Conservation (phyloP, 2,329 filamentous ascomycete genomes). For the Aspergillus sp. region DNA sequence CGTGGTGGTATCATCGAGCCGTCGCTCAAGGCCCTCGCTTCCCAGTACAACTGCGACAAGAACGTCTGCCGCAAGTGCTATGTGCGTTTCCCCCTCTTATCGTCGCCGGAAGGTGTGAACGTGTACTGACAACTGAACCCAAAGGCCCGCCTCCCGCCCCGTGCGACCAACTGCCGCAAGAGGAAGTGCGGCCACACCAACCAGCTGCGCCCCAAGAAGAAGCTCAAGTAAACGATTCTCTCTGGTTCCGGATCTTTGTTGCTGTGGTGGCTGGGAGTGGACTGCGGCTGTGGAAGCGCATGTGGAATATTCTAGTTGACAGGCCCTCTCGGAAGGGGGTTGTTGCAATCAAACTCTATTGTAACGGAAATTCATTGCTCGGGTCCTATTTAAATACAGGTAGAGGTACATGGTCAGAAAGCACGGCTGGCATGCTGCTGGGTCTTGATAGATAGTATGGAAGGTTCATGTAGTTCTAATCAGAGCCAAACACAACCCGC, state of each 20-base stretch:
- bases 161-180: slow-evolving; percentile 99
- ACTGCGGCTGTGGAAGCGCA: slow-evolving; percentile 26
- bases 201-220: slow-evolving; percentile 99
- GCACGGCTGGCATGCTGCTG: neutral
- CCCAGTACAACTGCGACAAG: slow-evolving; percentile 99
- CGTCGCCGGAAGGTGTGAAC: neutral
- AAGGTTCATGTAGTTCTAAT: no score
- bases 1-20: slow-evolving; percentile 99
- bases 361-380: slow-evolving; percentile 20
- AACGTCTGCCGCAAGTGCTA: slow-evolving; percentile 99
- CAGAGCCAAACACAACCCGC: slow-evolving; percentile 1
- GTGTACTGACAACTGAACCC: slow-evolving; percentile 1
- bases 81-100: slow-evolving; percentile 48
- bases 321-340: slow-evolving; percentile 21
- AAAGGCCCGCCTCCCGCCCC: slow-evolving; percentile 75
- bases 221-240: slow-evolving; percentile 68
- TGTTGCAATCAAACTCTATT: slow-evolving; percentile 28
- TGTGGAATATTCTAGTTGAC: slow-evolving; percentile 28
- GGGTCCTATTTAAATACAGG: slow-evolving; percentile 7
- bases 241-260: slow-evolving; percentile 39
- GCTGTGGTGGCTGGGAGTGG: slow-evolving; percentile 22
- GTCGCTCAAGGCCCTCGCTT: slow-evolving; percentile 93
- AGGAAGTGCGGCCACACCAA: slow-evolving; percentile 99
- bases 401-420: slow-evolving; percentile 2
- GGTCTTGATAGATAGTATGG: no score